Conservation (phyloP, 129 eudicot species). For the Gnaphalium uliginosum region DNA sequence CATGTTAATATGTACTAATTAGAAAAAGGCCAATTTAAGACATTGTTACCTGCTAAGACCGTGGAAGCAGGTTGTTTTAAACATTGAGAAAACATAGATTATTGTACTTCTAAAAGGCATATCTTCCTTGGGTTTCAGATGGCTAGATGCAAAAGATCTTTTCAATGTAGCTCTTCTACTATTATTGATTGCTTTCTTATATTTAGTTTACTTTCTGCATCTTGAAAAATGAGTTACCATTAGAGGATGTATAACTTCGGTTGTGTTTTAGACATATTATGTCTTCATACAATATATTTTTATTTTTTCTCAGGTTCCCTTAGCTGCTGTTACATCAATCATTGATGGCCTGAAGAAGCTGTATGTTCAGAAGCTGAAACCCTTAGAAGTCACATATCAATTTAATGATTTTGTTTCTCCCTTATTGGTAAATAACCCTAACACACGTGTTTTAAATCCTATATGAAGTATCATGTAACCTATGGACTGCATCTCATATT, state of each 20-base stretch:
- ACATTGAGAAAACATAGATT: constrained; percentile 2
- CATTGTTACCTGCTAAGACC: neutral
- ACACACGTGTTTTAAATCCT: neutral
- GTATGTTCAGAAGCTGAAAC: constrained; percentile 81
- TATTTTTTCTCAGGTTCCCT: constrained; percentile 51
- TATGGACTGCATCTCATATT: neutral
- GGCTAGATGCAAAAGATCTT: neutral
- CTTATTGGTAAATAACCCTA: constrained; percentile 52
- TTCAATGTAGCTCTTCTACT: neutral
- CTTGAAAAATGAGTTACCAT: neutral
- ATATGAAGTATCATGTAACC: neutral
- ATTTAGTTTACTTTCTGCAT: neutral
- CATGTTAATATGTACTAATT: constrained; percentile 10
- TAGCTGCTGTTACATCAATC: constrained; percentile 74
- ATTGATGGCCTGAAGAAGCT: constrained; percentile 83
- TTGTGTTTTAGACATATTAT: neutral
- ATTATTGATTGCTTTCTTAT: constrained; percentile 1
- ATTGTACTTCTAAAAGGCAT: constrained; percentile 8
- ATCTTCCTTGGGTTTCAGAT: neutral
- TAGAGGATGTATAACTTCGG: neutral
- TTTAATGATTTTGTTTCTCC: constrained; percentile 92
- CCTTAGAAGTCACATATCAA: constrained; percentile 74
- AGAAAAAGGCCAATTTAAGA: neutral
- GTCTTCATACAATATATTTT: neutral
- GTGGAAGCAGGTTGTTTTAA: neutral